Conservation (phyloP, 805 yeast species). For the Debaryomyces prosopidis region DNA sequence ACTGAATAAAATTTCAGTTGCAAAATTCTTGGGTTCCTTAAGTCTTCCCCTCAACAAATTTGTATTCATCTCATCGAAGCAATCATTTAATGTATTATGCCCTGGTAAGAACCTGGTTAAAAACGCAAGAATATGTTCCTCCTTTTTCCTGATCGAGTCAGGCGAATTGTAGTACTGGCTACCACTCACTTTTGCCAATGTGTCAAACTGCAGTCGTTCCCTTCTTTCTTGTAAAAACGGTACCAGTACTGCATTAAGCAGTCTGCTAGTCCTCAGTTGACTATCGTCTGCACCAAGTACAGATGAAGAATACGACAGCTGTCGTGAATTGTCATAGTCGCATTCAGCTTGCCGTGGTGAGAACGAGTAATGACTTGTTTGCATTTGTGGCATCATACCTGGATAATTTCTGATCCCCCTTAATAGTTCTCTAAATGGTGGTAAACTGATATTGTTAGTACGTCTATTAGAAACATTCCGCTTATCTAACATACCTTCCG, state of each 20-base stretch:
- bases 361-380: not conserved
- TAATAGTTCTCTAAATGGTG: not conserved
- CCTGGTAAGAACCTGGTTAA: conserved; percentile 1
- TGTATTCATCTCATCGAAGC: not conserved
- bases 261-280: not conserved
- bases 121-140: not conserved
- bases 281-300: no score
- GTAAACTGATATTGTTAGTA: not conserved
- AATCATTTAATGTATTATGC: not conserved
- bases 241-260: not conserved
- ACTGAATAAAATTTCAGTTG: not conserved
- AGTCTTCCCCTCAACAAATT: not conserved
- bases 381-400: not conserved
- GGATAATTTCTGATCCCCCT: not conserved
- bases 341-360: no score
- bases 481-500: not conserved
- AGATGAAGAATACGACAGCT: no score
- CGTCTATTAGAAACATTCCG: no score
- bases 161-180: conserved; percentile 1
- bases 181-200: conserved; percentile 1
- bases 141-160: conserved; percentile 1
- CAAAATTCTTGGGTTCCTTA: not conserved
- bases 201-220: not conserved
- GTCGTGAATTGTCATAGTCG: no score
- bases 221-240: no score